Evolutionary conservation across 2,329 filamentous ascomycete species (phyloP), one percentile per base, ranked within the genome.

Genomic region (Alternaria gaisen): DNA sequence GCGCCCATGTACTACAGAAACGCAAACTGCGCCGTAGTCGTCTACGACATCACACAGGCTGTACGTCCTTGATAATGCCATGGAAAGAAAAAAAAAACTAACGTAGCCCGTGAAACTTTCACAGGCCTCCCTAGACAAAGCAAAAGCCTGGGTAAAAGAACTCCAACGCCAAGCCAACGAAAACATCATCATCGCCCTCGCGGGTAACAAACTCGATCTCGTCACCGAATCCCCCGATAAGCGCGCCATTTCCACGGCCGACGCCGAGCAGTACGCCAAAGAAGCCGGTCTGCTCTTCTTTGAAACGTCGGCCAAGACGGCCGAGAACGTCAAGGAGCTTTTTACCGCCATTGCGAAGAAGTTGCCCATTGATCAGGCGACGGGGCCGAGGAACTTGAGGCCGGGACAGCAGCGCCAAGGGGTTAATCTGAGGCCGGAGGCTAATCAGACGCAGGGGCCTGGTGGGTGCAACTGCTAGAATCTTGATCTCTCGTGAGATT

Each of bases 1-100:
- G 95, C 95, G 34, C 95, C 95, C 73, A 99, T 99, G 95, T 99
- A 99, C 86, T 99, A 99, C 84, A 87, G 96, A 74, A 99, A 99
- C 80, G 96, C 96, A 72, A 98, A 99, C 87, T 98, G 95, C 83
- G 95, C 96, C 60, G 94, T 99, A 32, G 94, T 99, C 50, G 95
- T 99, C 69, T 99, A 99, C 82, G 95, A 99, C 83, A 98, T 99
- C 77, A 99, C 95, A 77, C 95, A 99, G 87, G 93, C 95, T 70
- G 95, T 99, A 90, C 65, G 91, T 82, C 46, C 24, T 26, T 42
- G 51, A 24, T 24, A 24, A 26, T 26, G 24, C 24, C 0, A 26
- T 2, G 24, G 24, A 26, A 26, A 7, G 2, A 26, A 22, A 26
- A 26, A 26, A 2, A 26, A 26, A 26, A 26, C 24, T 26, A 0